Evolutionary conservation across 2,329 filamentous ascomycete species (phyloP).

Genomic region (Teratosphaeriaceae sp.): DNA sequence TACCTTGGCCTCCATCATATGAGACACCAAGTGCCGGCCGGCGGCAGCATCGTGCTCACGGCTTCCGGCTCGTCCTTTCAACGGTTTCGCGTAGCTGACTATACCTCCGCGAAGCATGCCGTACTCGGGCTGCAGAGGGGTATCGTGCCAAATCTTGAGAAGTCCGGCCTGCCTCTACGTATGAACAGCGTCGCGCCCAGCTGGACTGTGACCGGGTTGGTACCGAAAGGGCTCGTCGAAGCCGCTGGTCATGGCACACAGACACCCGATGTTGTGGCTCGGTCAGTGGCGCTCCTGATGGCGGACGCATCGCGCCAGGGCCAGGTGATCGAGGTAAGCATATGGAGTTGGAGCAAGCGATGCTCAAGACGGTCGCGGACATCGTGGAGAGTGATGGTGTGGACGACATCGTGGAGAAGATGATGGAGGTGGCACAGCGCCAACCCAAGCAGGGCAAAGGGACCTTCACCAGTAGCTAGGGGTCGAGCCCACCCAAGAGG

Average conservation of each 20-base stretch:
- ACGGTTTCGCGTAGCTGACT: conserved; percentile 46
- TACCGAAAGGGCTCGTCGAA: conserved; percentile 34
- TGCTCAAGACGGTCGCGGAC: conserved; percentile 16
- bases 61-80: conserved; percentile 47
- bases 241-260: conserved; percentile 34
- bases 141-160: conserved; percentile 33
- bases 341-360: conserved; percentile 47
- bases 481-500: too few species aligned
- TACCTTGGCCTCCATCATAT: conserved; percentile 41
- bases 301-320: conserved; percentile 43
- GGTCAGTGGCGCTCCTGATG: conserved; percentile 45
- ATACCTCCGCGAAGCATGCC: conserved; percentile 50
- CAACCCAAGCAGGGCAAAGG: too few species aligned
- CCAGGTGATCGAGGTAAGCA: conserved; percentile 47
- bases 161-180: conserved; percentile 39
- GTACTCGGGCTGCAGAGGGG: conserved; percentile 49
- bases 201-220: conserved; percentile 46
- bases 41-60: conserved; percentile 49
- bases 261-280: conserved; percentile 42
- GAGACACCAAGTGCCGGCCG: conserved; percentile 35
- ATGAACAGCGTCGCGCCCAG: conserved; percentile 51
- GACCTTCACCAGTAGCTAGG: too few species aligned
- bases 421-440: conserved; percentile 1
- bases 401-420: neutral
- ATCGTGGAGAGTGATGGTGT: neutral